These are phyloP conservation scores for Termitomyces sp. DNA, from an alignment of 768 basidiomycete species.

Conservation along the genomic window DNA sequence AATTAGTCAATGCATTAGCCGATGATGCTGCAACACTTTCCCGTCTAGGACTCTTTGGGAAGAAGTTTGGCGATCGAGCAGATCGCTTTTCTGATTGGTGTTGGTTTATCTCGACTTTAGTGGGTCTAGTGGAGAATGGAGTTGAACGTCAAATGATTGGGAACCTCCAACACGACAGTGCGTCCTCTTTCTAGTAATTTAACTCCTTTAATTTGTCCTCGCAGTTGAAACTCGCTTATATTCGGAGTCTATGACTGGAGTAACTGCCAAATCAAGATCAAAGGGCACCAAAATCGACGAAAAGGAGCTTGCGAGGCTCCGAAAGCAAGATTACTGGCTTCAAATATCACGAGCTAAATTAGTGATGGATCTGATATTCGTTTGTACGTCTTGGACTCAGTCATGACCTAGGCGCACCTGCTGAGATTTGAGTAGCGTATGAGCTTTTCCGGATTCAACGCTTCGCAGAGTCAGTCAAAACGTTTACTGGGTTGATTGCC, in stretches of 20 bases:
- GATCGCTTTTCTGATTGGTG: constrained; percentile 81
- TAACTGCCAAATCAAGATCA: constrained; percentile 67
- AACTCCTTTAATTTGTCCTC: background rate
- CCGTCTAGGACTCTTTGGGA: constrained; percentile 63
- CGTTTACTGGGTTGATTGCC: constrained; percentile 63
- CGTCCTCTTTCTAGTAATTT: constrained; percentile 1
- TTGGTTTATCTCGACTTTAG: constrained; percentile 78
- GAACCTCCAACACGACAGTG: constrained; percentile 61
- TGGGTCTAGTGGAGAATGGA: constrained; percentile 79
- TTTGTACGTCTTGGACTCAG: constrained; percentile 50
- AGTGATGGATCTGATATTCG: constrained; percentile 82
- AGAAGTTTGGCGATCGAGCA: constrained; percentile 62
- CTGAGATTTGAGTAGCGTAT: constrained; percentile 49
- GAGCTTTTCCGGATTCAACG: constrained; percentile 71
- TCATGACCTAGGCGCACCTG: constrained; percentile 7
- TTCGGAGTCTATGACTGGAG: constrained; percentile 65
- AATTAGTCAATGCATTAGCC: constrained; percentile 67
- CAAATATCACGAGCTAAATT: constrained; percentile 67
- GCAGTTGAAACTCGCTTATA: constrained; percentile 73
- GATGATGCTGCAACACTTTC: constrained; percentile 82
- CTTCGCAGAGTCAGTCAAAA: constrained; percentile 55
- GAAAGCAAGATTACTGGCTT: constrained; percentile 75
- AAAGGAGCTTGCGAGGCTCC: constrained; percentile 64
- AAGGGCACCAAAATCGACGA: constrained; percentile 57
- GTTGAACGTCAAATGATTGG: constrained; percentile 73